phyloP scores from a whole-genome alignment of 2,329 filamentous ascomycete genomes.

The Aaosphaeria pasadenensis region DNA sequence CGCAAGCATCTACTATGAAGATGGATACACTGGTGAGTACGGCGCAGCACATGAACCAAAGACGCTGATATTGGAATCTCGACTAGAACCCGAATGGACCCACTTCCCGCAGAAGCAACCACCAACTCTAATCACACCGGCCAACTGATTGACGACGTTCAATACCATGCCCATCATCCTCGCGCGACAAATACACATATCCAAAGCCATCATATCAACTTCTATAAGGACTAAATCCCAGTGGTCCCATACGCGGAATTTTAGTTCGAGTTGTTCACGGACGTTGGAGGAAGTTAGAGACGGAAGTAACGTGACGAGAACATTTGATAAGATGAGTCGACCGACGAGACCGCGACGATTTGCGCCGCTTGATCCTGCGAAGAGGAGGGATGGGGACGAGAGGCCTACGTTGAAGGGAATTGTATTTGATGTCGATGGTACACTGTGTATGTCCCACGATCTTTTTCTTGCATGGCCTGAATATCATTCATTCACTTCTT shows the following conservation, averaged over 20 bases:
- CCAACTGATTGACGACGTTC: too few relatives aligned
- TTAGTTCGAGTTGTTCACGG: not conserved
- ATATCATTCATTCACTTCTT: too few relatives aligned
- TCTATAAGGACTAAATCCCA: not conserved
- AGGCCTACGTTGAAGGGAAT: slow-evolving; percentile 54
- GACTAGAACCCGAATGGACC: not conserved
- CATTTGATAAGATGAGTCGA: slow-evolving; percentile 7
- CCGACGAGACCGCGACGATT: slow-evolving; percentile 43
- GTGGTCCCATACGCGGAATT: not conserved
- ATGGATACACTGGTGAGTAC: not conserved
- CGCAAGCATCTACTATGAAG: too few relatives aligned
- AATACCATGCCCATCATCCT: not conserved
- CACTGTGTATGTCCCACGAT: slow-evolving; percentile 65
- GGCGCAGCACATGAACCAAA: not conserved
- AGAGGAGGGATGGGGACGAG: slow-evolving; percentile 23
- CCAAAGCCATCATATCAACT: not conserved
- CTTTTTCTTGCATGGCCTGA: too few relatives aligned
- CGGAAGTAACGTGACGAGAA: too few relatives aligned
- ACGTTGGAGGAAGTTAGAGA: not conserved
- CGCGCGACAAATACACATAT: not conserved
- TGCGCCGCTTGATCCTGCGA: slow-evolving; percentile 45
- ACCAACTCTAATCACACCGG: not conserved
- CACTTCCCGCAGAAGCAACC: not conserved
- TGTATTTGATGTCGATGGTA: slow-evolving; percentile 94
- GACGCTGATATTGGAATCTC: not conserved